Conservation (phyloP, 2,329 filamentous ascomycete species). For the Juglanconis juglandina region DNA sequence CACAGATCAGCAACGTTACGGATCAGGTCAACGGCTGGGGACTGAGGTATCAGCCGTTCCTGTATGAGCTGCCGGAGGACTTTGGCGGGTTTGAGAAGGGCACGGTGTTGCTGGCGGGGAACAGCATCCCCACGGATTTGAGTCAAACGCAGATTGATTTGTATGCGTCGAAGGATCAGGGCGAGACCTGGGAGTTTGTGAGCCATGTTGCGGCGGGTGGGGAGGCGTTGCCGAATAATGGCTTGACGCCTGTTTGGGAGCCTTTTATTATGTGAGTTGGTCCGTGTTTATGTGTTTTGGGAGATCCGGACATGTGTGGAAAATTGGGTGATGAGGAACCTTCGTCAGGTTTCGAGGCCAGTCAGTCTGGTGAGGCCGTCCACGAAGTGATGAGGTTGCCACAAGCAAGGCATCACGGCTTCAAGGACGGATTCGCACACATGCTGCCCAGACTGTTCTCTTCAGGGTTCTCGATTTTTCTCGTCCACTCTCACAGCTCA, state of each 20-base stretch:
- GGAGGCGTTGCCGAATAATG: conserved; percentile 60
- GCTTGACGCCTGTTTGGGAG: conserved; percentile 69
- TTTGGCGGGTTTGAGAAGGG: conserved; percentile 59
- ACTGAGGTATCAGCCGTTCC: conserved; percentile 65
- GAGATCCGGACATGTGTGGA: conserved; percentile 19
- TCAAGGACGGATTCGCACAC: too few species aligned
- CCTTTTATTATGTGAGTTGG: conserved; percentile 53
- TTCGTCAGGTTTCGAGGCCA: too few species aligned
- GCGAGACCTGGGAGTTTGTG: conserved; percentile 64
- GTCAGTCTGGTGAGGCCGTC: too few species aligned
- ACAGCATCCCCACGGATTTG: conserved; percentile 53
- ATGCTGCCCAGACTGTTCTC: too few species aligned
- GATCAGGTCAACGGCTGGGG: conserved; percentile 65
- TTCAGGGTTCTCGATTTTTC: too few species aligned
- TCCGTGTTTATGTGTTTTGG: neutral
- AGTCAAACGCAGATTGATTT: conserved; percentile 65
- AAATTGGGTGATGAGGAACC: too few species aligned
- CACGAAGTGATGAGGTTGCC: too few species aligned
- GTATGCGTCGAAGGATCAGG: conserved; percentile 61
- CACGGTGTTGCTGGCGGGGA: conserved; percentile 61
- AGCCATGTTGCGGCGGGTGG: conserved; percentile 63
- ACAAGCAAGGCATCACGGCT: too few species aligned
- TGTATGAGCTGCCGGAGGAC: conserved; percentile 59
- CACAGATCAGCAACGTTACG: conserved; percentile 57
- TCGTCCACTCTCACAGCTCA: too few species aligned